Base-by-base conservation (phyloP, 305 asterid species). In the Coffea humblotiana region DNA sequence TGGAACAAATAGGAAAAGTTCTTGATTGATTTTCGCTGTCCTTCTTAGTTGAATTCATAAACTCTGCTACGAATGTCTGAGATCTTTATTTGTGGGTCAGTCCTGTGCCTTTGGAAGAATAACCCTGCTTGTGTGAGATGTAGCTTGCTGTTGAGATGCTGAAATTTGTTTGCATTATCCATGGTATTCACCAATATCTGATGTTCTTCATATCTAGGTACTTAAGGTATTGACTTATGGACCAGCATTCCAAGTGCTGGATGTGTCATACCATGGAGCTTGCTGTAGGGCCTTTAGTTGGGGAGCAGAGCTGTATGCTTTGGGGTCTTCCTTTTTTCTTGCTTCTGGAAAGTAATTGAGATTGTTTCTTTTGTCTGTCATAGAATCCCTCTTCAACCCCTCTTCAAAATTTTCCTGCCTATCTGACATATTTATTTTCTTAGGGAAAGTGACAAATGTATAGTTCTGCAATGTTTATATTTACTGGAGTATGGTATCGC, bases 201-300 rank as follows among this genome's bases (percentile, higher is more conserved):
- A 35, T 73, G 49, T 1, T 75, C 32, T 80, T 14, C 67, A 40
- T 45, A 21, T 71, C 11, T 68, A 80, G 83, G 83, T 80, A 75
- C 83, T 80, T 80, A 37, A 68, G 47, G 29, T 67, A 37, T 63
- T 49, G 45, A 15, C 23, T 65, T 12, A 35, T n/a, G 72, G 49
- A 32, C 56, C 79, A n/a, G 75, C 78, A 73, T 23, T 6, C 40
- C 4, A 11, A 48, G 45, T 79, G 74, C 68, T 35, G 71, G 58
- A 37, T 75, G 29, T 74, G 70, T 54, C 43, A 52, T 25, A 12
- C 0, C 27, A 11, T 23, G 70, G 49, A 60, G 40, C n/a, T 47
- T 27, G n/a, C 37, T 51, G 43, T 54, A 27, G 65, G 32, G 49
- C 27, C 32, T 49, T 74, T 23, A n/a, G 58, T 49, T 49, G 65